A percentile compares a stretch with the other conserved stretches of the same genome.
These are phyloP conservation scores for Arabidopsis hybrid DNA, from an alignment of 441 rosid species.

Conservation along the genomic window DNA sequence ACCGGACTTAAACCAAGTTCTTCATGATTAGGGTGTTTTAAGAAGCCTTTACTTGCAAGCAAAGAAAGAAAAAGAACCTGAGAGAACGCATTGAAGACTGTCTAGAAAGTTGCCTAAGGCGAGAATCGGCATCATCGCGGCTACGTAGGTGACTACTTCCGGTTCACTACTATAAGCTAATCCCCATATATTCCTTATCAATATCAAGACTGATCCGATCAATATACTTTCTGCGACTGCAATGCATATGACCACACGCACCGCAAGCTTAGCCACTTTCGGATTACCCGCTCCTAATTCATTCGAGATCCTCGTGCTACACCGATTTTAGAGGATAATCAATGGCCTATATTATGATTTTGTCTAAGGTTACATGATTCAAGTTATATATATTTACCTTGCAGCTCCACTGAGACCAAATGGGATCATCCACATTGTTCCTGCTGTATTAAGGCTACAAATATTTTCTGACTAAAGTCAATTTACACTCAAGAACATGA, in stretches of 20 bases:
- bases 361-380: neutral
- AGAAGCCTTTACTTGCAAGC: constrained; percentile 3
- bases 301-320: constrained; percentile 79
- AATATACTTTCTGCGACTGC: constrained; percentile 54
- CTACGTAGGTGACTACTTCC: constrained; percentile 58
- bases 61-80: constrained; percentile 49
- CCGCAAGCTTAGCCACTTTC: constrained; percentile 58
- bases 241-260: constrained; percentile 46
- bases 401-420: constrained; percentile 72
- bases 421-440: constrained; percentile 75
- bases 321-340: neutral
- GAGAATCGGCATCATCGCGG: constrained; percentile 56
- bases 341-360: neutral
- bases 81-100: constrained; percentile 61
- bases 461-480: neutral
- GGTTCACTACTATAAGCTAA: constrained; percentile 59
- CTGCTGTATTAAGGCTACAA: constrained; percentile 66
- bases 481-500: constrained; percentile 2
- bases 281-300: constrained; percentile 78
- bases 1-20: constrained; percentile 25
- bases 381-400: constrained; percentile 48
- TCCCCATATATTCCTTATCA: constrained; percentile 67
- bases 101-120: constrained; percentile 59
- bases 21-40: neutral
- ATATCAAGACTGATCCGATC: constrained; percentile 53